phyloP scores from a whole-genome alignment of 225 moss, liverwort and hornwort species.

The Bryum argenteum region DNA sequence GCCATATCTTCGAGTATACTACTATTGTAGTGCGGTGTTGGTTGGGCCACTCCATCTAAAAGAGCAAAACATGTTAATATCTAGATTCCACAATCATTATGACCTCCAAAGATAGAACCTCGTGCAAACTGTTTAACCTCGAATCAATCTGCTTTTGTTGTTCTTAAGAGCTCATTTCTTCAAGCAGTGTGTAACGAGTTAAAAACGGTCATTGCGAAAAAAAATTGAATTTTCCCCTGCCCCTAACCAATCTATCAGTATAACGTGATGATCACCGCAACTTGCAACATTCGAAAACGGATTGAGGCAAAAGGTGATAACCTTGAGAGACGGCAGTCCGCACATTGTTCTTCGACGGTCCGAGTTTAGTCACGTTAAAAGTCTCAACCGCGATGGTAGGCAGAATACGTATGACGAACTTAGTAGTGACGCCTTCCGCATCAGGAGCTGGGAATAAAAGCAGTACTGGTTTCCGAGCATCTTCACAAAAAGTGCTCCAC shows the following conservation, averaged over 20 bases:
- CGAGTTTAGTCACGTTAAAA: conserved; percentile 70
- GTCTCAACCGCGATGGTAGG: conserved; percentile 63
- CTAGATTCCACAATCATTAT: conserved; percentile 6
- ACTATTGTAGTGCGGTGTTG: conserved; percentile 86
- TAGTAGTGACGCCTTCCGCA: conserved; percentile 50
- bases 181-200: neutral
- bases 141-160: conserved; percentile 3
- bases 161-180: neutral
- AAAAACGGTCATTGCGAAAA: neutral
- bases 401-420: conserved; percentile 64
- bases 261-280: conserved; percentile 4
- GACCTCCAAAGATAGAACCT: neutral
- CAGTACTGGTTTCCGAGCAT: conserved; percentile 79
- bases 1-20: conserved; percentile 81
- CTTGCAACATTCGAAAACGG: neutral
- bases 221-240: neutral
- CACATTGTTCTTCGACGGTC: conserved; percentile 71
- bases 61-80: conserved; percentile 31
- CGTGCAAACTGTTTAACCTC: conserved; percentile 7
- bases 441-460: conserved; percentile 62
- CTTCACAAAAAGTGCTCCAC: conserved; percentile 69
- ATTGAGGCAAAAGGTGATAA: conserved; percentile 21
- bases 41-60: conserved; percentile 68
- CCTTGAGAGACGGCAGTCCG: conserved; percentile 61
- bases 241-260: conserved; percentile 3